These are phyloP conservation scores for Pichia scutulata DNA, from an alignment of 805 yeast species.

Conservation along the genomic window DNA sequence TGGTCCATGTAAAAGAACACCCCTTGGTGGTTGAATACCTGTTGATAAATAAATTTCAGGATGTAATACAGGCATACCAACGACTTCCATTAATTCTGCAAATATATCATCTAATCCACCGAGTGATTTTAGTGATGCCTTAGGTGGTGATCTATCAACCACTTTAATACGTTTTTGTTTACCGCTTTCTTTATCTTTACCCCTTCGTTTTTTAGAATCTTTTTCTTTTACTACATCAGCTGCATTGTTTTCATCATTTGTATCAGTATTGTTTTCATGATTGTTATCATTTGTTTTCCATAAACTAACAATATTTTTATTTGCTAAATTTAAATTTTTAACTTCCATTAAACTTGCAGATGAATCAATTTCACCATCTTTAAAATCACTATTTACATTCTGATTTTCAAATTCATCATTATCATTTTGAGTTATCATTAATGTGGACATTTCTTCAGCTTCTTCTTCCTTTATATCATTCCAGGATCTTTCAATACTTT, in stretches of 20 bases:
- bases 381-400: slow-evolving; percentile 9
- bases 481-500: slow-evolving; percentile 55
- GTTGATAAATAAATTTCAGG: slow-evolving; percentile 85
- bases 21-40: slow-evolving; percentile 94
- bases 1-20: slow-evolving; percentile 91
- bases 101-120: slow-evolving; percentile 91
- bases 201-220: slow-evolving; percentile 23
- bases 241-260: slow-evolving; percentile 25
- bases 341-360: slow-evolving; percentile 53
- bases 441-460: slow-evolving; percentile 41
- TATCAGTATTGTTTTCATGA: slow-evolving; percentile 13
- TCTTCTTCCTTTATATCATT: slow-evolving; percentile 53
- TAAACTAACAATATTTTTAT: slow-evolving; percentile 63
- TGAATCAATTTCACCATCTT: slow-evolving; percentile 24
- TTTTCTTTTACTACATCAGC: slow-evolving; percentile 15
- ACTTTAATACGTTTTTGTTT: slow-evolving; percentile 22
- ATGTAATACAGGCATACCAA: slow-evolving; percentile 86
- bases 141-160: slow-evolving; percentile 60
- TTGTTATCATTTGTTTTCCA: slow-evolving; percentile 42
- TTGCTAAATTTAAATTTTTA: slow-evolving; percentile 58
- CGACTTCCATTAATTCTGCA: slow-evolving; percentile 78
- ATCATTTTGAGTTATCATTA: slow-evolving; percentile 22
- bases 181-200: slow-evolving; percentile 35
- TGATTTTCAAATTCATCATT: neutral
- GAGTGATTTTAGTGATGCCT: slow-evolving; percentile 56